Evolutionary conservation across 2,329 filamentous ascomycete species (phyloP).

Genomic region (Xylaria polymorpha): DNA sequence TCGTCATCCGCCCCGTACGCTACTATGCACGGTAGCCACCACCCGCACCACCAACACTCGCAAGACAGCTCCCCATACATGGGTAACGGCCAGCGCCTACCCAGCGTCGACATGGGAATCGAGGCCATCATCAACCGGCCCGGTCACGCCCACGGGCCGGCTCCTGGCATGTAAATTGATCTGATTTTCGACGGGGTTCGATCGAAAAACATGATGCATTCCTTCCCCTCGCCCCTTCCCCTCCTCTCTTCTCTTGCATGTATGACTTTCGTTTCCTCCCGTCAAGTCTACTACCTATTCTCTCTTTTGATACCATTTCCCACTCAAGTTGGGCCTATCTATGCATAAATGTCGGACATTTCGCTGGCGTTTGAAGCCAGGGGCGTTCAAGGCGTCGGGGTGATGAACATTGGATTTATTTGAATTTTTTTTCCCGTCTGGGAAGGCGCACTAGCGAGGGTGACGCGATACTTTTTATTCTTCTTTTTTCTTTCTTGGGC

Average conservation of each 20-base stretch:
- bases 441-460: constrained; percentile 13
- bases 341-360: constrained; percentile 25
- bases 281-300: constrained; percentile 2
- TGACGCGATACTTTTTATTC: background rate
- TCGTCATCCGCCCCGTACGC: constrained; percentile 55
- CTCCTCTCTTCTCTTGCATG: constrained; percentile 10
- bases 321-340: background rate
- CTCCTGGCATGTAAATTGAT: constrained; percentile 36
- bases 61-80: constrained; percentile 61
- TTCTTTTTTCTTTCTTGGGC: constrained; percentile 2
- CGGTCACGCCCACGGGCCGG: constrained; percentile 35
- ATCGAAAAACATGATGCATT: constrained; percentile 9
- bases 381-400: constrained; percentile 25
- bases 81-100: constrained; percentile 59
- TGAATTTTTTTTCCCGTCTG: constrained; percentile 14
- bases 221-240: constrained; percentile 1
- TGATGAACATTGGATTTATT: constrained; percentile 11
- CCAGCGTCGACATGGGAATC: constrained; percentile 71
- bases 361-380: constrained; percentile 19
- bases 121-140: constrained; percentile 68
- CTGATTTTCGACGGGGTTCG: background rate
- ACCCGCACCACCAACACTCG: constrained; percentile 48
- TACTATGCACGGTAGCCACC: constrained; percentile 46
- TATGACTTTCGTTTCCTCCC: constrained; percentile 22
- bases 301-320: constrained; percentile 15